A percentile compares a stretch with the other conserved stretches of the same genome.
Conservation (phyloP, 768 basidiomycete genomes). For the Mycena maculata region DNA sequence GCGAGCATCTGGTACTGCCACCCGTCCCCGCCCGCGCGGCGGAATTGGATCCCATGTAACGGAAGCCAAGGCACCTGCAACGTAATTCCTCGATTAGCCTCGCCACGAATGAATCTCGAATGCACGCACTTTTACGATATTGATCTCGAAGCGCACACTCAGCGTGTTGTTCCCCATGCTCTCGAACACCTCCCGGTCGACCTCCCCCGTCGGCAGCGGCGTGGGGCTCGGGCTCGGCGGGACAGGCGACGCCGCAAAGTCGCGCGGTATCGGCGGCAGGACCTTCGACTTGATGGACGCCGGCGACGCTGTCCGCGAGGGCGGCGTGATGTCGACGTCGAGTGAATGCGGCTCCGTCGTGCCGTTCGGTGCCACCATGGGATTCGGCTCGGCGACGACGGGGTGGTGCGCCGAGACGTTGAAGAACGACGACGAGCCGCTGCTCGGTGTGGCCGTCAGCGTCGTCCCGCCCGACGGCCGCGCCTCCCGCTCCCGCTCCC, state of each 20-base stretch:
- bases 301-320: slow-evolving; percentile 36
- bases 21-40: slow-evolving; percentile 88
- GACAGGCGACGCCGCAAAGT: slow-evolving; percentile 58
- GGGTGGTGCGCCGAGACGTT: slow-evolving; percentile 74
- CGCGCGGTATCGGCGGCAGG: slow-evolving; percentile 85
- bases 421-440: slow-evolving; percentile 88
- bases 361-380: neutral
- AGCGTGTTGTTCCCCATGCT: slow-evolving; percentile 79
- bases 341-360: slow-evolving; percentile 35
- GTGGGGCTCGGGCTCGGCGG: slow-evolving; percentile 52
- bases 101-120: slow-evolving; percentile 5
- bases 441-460: slow-evolving; percentile 75
- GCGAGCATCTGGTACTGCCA: slow-evolving; percentile 99
- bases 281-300: slow-evolving; percentile 71
- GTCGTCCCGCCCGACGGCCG: slow-evolving; percentile 59
- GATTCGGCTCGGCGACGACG: slow-evolving; percentile 34
- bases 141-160: slow-evolving; percentile 96
- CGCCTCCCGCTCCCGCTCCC: slow-evolving; percentile 52
- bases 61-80: slow-evolving; percentile 90
- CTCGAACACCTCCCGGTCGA: slow-evolving; percentile 77
- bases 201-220: slow-evolving; percentile 73
- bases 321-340: slow-evolving; percentile 46
- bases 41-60: slow-evolving; percentile 95
- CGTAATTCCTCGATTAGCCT: slow-evolving; percentile 18
- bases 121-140: slow-evolving; percentile 89